Conservation (phyloP, 257 asterid species). For the Fraxinus quadrangulata region DNA sequence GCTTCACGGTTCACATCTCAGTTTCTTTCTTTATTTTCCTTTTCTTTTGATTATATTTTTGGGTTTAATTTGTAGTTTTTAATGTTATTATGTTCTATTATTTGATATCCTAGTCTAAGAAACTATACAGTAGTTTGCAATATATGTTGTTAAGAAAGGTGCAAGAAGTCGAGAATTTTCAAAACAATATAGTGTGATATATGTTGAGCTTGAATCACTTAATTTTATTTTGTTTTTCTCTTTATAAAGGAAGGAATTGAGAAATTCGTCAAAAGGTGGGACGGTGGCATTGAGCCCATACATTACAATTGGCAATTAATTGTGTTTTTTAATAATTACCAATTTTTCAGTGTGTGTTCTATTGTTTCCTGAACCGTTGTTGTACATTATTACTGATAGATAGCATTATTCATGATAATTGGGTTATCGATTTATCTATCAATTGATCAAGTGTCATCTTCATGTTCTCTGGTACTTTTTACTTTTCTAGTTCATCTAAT, state of each 20-base stretch:
- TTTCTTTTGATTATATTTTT: neutral
- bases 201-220: neutral
- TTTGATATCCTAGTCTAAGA: neutral
- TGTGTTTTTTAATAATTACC: too few relatives aligned
- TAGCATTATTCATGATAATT: neutral
- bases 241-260: neutral
- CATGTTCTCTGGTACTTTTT: neutral
- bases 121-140: neutral
- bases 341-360: too few relatives aligned
- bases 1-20: neutral
- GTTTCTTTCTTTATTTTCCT: neutral
- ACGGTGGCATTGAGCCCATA: too few relatives aligned
- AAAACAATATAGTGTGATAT: neutral
- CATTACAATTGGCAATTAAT: too few relatives aligned
- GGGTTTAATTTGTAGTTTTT: neutral
- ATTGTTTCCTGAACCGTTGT: too few relatives aligned
- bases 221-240: too few relatives aligned
- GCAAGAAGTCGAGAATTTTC: neutral
- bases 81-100: neutral
- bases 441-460: neutral
- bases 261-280: neutral
- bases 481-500: too few relatives aligned
- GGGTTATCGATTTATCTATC: neutral
- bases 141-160: neutral
- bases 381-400: too few relatives aligned